Base-by-base conservation (phyloP, 805 yeast genomes). In the Pichia paraexigua region DNA sequence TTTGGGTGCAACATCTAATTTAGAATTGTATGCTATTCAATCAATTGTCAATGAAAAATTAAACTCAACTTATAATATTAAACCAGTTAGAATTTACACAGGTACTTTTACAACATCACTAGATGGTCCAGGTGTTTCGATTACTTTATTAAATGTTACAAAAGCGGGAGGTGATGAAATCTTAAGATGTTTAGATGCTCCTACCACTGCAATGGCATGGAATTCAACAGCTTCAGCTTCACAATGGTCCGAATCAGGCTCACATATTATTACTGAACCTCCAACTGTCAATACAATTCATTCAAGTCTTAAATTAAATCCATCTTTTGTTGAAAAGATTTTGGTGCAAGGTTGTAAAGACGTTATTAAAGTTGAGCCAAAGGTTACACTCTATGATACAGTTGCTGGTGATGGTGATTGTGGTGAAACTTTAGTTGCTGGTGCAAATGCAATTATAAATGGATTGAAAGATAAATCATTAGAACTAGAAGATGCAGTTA, bases 321-420 rank as follows among this genome's bases (percentile, higher is more conserved):
- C 71, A 2, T 55, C 51, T 3, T 40, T 58, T 2, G 65, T 68
- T 53, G 65, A 59, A 41, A 56, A 61, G 5, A 60, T 77, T 57
- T 65, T 82, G 59, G 64, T 66, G 41, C 58, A 75, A 2, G 81
- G 78, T 41, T 83, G 87, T 51, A 70, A 78, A 49, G 64, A 66
- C 9, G 69, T 83, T 8, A 70, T 84, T 43, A 71, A 75, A 27
- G 77, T 77, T n/a, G 97, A 91, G 66, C 94, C 96, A 2, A 78
- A 80, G 60, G 85, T 91, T 61, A 91, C 97, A 1, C 76, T 80
- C 50, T 82, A 86, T 58, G 98, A 91, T 62, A 85, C 95, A 2
- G 75, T 82, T 58, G 97, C 92, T 1, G 98, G 98, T 52, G 98
- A 91, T 66, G 98, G 98, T 60, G 98, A 91, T 65, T 91, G 97